Evolutionary conservation across 495 filamentous ascomycete species (phyloP), one percentile per base, ranked within the genome.

Genomic region (Trichocladium uniseriatum): DNA sequence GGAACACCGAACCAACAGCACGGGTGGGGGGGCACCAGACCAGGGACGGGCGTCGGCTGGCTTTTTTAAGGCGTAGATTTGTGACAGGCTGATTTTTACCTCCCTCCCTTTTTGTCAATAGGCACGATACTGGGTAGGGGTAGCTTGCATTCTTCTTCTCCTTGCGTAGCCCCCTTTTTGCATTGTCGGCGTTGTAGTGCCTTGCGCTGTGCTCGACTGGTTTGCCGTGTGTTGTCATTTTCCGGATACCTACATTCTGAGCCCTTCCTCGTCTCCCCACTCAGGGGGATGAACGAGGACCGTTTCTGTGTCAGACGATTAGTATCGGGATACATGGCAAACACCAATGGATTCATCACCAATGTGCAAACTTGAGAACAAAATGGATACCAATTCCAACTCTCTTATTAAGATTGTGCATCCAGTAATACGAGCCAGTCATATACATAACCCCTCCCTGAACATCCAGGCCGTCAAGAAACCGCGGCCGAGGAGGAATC

Each of bases 401-500:
- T 29, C 27, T 29, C 27, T 53, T 66, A 71, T 71, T 69, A 71
- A 64, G 57, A 56, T 56, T 51, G 37, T 58, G 56, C 59, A 61
- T 62, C 55, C 64, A 71, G 56, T 46, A 54, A 72, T 77, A 73
- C 73, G 71, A 75, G 58, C 73, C 72, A 75, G 73, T 74, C 72
- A 77, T 77, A 74, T 73, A 62, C 63, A 55, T 42, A 19, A 36
- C 20, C 22, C 3, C 19, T 2, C 42, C 34, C 20, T 45, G 49
- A 38, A 35, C 29, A 55, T 54, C 46, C 51, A 51, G 49, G 57
- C 61, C 54, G 36, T 18, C 35, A 29, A 53, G 52, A 50, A 51
- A 54, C 35, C 54, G 55, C 52, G 53, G 49, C 58, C n/a, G 21
- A 45, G 44, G 32, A 45, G 54, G 38, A 51, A 53, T 37, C 48